These are phyloP conservation scores for Fusarium sp. DNA, from an alignment of 2,329 filamentous ascomycete species.

Conservation along the genomic window DNA sequence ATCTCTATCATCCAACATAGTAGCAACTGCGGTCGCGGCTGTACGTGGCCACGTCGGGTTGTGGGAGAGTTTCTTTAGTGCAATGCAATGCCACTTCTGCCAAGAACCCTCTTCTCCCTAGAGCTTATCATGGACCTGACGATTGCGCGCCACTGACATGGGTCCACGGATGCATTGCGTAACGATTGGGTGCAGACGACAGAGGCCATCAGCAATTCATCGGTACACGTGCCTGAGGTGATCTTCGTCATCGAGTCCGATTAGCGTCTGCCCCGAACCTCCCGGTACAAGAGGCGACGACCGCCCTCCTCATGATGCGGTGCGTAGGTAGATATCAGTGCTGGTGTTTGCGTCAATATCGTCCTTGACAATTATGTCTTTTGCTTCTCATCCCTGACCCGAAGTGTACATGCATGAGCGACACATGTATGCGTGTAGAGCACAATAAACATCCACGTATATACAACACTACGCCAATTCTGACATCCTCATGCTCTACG, in stretches of 20 bases:
- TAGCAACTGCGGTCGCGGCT: conserved; percentile 3
- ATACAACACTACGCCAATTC: neutral
- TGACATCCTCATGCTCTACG: neutral
- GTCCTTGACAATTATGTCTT: neutral
- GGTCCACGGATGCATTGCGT: neutral
- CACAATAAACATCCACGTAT: neutral
- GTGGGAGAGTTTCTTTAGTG: neutral
- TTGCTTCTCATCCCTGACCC: neutral
- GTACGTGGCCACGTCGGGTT: neutral
- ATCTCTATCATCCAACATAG: too few relatives aligned
- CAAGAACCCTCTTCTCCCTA: neutral
- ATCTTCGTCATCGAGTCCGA: conserved; percentile 8
- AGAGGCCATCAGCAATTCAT: neutral
- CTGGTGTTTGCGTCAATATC: neutral
- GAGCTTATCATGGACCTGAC: neutral
- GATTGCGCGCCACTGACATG: conserved; percentile 1
- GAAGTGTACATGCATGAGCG: neutral
- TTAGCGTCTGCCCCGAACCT: conserved; percentile 4
- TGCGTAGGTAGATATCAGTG: neutral
- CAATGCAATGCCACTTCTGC: neutral
- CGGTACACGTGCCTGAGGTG: neutral
- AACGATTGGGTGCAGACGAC: neutral
- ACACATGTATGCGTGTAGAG: neutral
- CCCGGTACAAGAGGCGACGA: conserved; percentile 10
- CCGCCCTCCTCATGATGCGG: neutral